Base-by-base conservation (phyloP, 495 filamentous ascomycete species). In the Recurvomyces mirabilis region DNA sequence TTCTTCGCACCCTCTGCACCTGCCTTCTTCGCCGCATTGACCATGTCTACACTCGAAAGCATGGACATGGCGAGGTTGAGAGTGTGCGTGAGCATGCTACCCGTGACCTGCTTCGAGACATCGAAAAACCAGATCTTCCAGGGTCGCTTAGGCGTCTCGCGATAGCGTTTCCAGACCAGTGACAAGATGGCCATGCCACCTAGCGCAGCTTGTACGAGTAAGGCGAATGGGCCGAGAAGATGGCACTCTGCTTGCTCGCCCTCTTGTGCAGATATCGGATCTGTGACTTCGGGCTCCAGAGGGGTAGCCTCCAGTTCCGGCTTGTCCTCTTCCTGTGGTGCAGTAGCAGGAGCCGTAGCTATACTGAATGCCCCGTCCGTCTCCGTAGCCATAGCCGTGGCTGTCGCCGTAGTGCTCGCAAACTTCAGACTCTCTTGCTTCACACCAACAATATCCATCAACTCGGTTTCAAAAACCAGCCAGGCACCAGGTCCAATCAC, bases 121-220 rank as follows among this genome's bases (percentile, higher is more conserved):
- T 98, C 91, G 59, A 96, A 96, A 54, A 79, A 86, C 88, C 88
- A 98, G 50, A 98, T 84, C 64, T 85, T 86, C 43, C 96, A 46
- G 14, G 93, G 93, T 31, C 91, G 75, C 56, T 94, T 89, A 1
- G 89, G 89, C 20, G 82, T 70, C 65, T 98, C 91, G 47, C 84
- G 74, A 75, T 82, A 94, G 50, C 91, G 75, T 64, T 98, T 98
- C 63, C 77, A 94, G 14, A 96, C 87, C 15, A 98, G 72, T 4
- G 87, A 82, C 25, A 87, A 63, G 22, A 96, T 64, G 13, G 91
- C 91, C 25, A 95, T 64, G 19, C 68, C 73, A 15, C 91, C 91
- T n/a, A 98, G 73, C 4, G 86, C 84, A 18, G 77, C 78, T 60
- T 98, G 91, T 3, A 96, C 77, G 28, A 98, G 60, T 21, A 98